phyloP scores from a whole-genome alignment of 768 basidiomycete species.

The Suillus hirtellus region DNA sequence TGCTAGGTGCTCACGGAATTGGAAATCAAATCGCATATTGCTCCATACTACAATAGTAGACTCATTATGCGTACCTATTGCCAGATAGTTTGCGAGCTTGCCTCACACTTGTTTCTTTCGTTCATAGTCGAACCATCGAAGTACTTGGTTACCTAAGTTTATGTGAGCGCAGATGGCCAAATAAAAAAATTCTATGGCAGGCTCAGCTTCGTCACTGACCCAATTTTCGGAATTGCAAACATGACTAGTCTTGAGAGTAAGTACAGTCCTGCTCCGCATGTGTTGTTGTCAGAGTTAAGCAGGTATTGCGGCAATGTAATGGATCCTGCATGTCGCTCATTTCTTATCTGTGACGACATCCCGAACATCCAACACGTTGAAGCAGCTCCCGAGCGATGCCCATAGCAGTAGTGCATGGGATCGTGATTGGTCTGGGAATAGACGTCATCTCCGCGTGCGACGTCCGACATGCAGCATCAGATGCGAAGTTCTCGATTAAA shows the following conservation, averaged over 20 bases:
- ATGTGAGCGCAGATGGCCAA: no score
- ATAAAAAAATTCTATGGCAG: no score
- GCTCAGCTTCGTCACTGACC: no score
- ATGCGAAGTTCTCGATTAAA: conserved; percentile 71
- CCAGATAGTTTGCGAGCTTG: no score
- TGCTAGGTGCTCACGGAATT: not conserved
- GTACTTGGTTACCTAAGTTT: no score
- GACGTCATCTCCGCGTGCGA: conserved; percentile 75
- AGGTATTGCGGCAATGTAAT: conserved; percentile 22
- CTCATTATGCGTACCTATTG: no score
- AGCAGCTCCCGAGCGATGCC: conserved; percentile 61
- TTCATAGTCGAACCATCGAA: no score
- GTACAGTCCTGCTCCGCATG: conserved; percentile 35
- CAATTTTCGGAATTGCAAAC: not conserved
- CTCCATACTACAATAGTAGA: no score
- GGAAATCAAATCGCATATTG: not conserved
- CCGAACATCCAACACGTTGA: conserved; percentile 71
- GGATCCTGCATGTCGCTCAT: conserved; percentile 56
- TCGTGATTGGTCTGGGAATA: conserved; percentile 73
- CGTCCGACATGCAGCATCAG: conserved; percentile 68
- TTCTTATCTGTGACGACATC: conserved; percentile 49
- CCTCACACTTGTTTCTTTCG: no score
- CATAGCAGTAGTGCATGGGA: conserved; percentile 80
- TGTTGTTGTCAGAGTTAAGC: conserved; percentile 41
- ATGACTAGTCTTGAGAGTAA: conserved; percentile 7